Base-by-base conservation (phyloP, 2,329 filamentous ascomycete genomes). In the Xylariaceae sp. region DNA sequence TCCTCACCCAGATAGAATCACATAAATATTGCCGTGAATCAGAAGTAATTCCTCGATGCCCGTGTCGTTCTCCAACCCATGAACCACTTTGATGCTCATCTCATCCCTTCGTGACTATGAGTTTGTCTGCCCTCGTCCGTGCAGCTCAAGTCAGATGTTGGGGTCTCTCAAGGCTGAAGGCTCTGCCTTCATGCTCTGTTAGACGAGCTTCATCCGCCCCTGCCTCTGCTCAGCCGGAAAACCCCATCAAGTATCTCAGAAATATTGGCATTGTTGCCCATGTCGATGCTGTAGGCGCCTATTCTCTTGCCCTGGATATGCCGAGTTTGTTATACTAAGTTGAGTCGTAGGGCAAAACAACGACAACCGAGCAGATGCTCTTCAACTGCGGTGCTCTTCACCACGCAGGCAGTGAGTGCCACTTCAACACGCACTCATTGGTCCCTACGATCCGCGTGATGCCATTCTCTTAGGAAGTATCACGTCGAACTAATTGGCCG, bases 191-290 rank as follows among this genome's bases (percentile, higher is more conserved):
- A 39, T 59, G 53, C 53, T 51, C 41, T 30, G 30, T 56, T 35
- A 69, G 67, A 52, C 53, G 39, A 34, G 30, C 23, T 30, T 30
- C 23, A 30, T 30, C 64, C 18, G 61, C 68, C 2, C 66, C 67
- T n/a, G 51, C 35, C 6, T 6, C 64, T 51, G n/a, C 52, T 34
- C 62, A 74, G 45, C 68, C 74, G 37, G 75, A 76, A 51, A 69
- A 72, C 35, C 70, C 67, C 17, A 77, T 86, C 15, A 79, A 83
- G 45, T 84, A 84, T 68, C 94, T 92, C 55, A 83, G 93, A 67
- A 99, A 99, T 72, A 97, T 99, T 72, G 94, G 94, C 62, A 97
- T 99, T 67, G 97, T 99, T 73, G 94, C 94, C 61, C 94, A 99
- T 74, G 96, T 99, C 65, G 94, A 97, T 85, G 94, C 94, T 58